These are phyloP conservation scores for Brassica nigra DNA, from an alignment of 345 rosid species.

Conservation along the genomic window DNA sequence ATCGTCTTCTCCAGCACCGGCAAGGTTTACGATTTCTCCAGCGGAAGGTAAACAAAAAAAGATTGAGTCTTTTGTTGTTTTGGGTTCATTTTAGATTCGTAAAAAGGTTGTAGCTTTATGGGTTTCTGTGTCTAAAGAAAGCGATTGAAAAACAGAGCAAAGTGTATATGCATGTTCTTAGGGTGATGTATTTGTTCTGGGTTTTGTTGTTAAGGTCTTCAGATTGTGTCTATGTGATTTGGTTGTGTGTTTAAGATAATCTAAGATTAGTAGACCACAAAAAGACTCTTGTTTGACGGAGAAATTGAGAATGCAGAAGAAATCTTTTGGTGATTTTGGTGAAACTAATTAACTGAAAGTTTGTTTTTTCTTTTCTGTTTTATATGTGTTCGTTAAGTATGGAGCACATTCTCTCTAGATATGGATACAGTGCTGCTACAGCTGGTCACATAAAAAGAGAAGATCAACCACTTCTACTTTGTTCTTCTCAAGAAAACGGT, in stretches of 20 bases:
- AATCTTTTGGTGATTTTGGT: not conserved
- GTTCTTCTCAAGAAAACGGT: constrained; percentile 23
- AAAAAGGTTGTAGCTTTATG: not conserved
- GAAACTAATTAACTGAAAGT: not conserved
- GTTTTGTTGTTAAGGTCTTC: not conserved
- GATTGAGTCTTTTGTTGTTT: not conserved
- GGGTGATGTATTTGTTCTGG: not conserved
- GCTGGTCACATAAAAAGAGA: constrained; percentile 20
- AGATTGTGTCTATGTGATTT: not conserved
- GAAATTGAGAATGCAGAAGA: not conserved
- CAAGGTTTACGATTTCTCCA: constrained; percentile 77
- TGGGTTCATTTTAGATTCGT: not conserved
- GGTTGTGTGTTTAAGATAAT: not conserved
- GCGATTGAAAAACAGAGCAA: constrained; percentile 28
- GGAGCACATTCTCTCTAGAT: constrained; percentile 32
- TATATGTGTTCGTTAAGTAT: constrained; percentile 23
- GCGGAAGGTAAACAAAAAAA: constrained; percentile 52
- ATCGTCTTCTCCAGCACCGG: constrained; percentile 92
- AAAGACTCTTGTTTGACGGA: not conserved
- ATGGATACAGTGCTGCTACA: constrained; percentile 22
- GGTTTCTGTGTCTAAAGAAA: not conserved
- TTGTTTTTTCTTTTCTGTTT: not conserved
- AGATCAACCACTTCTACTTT: constrained; percentile 22
- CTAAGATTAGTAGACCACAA: too few species aligned
- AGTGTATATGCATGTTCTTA: not conserved